Conservation (phyloP, 2,329 filamentous ascomycete genomes). For the Fusarium euwallaceae region DNA sequence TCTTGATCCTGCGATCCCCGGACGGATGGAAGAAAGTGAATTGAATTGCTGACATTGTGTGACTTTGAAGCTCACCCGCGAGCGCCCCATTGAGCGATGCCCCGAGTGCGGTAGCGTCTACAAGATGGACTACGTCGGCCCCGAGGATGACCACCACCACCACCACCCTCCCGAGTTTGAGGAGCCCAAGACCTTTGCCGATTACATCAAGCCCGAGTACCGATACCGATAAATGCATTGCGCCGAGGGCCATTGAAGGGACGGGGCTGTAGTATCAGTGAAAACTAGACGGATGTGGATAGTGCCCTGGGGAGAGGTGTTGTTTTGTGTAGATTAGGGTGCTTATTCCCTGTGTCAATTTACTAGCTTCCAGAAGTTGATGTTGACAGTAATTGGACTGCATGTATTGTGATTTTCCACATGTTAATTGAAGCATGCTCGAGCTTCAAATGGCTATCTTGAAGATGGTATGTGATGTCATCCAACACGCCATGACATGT, state of each 20-base stretch:
- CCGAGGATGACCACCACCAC: conserved; percentile 78
- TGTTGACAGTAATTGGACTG: conserved; percentile 37
- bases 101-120: conserved; percentile 95
- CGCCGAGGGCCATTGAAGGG: conserved; percentile 24
- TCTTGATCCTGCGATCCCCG: conserved; percentile 38
- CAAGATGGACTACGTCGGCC: conserved; percentile 97
- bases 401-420: not conserved
- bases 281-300: conserved; percentile 42
- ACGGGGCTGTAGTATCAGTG: conserved; percentile 42
- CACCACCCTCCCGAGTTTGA: conserved; percentile 73
- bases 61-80: conserved; percentile 77
- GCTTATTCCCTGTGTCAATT: conserved; percentile 54
- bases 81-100: conserved; percentile 94
- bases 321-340: conserved; percentile 59
- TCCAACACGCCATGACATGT: conserved; percentile 7
- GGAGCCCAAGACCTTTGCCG: conserved; percentile 96
- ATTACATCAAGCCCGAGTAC: conserved; percentile 97
- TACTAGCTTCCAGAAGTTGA: conserved; percentile 49
- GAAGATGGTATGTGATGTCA: conserved; percentile 30
- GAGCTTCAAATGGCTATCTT: not conserved
- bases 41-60: conserved; percentile 26
- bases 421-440: conserved; percentile 11
- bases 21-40: conserved; percentile 32
- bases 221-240: conserved; percentile 70
- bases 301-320: conserved; percentile 42